These are phyloP conservation scores for Volvox reticuliferus DNA, from an alignment of 139 green algal species.

Conservation along the genomic window DNA sequence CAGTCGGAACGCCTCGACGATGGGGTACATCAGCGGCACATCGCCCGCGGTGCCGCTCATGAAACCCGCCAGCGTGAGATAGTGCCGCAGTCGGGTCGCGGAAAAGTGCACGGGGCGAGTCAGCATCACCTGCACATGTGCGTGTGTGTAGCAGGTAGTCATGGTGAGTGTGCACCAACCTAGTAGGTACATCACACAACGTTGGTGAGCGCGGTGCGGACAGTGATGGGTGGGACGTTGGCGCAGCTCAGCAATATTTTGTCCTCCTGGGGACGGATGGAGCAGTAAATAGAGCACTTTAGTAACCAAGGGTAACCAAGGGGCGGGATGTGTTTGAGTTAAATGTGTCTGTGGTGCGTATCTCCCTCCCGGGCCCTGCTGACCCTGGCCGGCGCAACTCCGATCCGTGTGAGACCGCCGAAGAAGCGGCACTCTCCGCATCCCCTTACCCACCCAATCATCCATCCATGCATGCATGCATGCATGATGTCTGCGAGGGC, in stretches of 20 bases:
- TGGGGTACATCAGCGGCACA: slow-evolving; percentile 61
- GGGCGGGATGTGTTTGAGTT: too few species aligned
- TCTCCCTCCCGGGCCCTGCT: too few species aligned
- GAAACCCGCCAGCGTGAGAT: slow-evolving; percentile 9
- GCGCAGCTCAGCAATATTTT: too few species aligned
- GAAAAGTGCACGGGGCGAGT: slow-evolving; percentile 7
- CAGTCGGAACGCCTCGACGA: slow-evolving; percentile 61
- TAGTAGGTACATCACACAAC: too few species aligned
- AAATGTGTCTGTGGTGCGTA: too few species aligned
- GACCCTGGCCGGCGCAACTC: too few species aligned
- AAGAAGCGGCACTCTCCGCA: too few species aligned
- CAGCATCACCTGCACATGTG: background rate
- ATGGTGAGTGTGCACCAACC: background rate
- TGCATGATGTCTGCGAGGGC: too few species aligned
- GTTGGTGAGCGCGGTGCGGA: background rate
- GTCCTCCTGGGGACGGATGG: background rate
- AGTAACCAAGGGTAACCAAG: too few species aligned
- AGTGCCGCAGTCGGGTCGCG: slow-evolving; percentile 3
- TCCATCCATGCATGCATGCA: too few species aligned
- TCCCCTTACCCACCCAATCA: too few species aligned
- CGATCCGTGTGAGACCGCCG: too few species aligned
- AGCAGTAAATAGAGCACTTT: background rate
- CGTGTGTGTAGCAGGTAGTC: background rate
- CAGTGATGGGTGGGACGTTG: background rate
- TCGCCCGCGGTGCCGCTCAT: background rate